A percentile compares a stretch with the other conserved stretches of the same genome.
These are phyloP conservation scores for Edaphochlamys debaryana DNA, from an alignment of 139 green algal species.

Conservation along the genomic window DNA sequence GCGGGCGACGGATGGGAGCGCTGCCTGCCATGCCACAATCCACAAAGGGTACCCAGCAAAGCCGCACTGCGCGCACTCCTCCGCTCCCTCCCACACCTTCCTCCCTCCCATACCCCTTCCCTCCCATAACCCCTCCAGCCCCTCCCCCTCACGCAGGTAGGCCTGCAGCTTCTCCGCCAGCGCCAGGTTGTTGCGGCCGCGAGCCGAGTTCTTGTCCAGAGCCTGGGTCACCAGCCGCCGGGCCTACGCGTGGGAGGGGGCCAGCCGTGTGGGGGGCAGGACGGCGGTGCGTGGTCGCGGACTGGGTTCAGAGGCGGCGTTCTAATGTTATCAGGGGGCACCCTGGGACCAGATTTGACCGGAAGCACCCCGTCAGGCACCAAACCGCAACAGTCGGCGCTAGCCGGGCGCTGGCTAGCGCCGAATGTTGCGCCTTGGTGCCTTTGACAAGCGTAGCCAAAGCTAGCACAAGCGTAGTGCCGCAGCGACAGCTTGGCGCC, in stretches of 20 bases:
- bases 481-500: too few relatives aligned
- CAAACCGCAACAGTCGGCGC: too few relatives aligned
- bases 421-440: too few relatives aligned
- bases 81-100: background rate
- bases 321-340: too few relatives aligned
- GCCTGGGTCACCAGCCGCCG: constrained; percentile 5
- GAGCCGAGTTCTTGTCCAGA: background rate
- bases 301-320: too few relatives aligned
- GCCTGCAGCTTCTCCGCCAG: constrained; percentile 32
- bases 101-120: too few relatives aligned
- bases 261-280: background rate
- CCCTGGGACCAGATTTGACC: background rate
- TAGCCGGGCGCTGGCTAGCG: too few relatives aligned
- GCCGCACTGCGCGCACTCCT: background rate
- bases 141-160: background rate
- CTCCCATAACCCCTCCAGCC: background rate
- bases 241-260: background rate
- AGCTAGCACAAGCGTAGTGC: too few relatives aligned
- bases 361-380: background rate
- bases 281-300: too few relatives aligned
- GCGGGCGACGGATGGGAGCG: too few relatives aligned
- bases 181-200: constrained; percentile 30
- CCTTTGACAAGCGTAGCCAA: too few relatives aligned
- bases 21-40: background rate
- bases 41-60: too few relatives aligned